These are phyloP conservation scores for Rhizophagus prolifer DNA, from an alignment of 192 early-diverging fungal species.

Conservation along the genomic window DNA sequence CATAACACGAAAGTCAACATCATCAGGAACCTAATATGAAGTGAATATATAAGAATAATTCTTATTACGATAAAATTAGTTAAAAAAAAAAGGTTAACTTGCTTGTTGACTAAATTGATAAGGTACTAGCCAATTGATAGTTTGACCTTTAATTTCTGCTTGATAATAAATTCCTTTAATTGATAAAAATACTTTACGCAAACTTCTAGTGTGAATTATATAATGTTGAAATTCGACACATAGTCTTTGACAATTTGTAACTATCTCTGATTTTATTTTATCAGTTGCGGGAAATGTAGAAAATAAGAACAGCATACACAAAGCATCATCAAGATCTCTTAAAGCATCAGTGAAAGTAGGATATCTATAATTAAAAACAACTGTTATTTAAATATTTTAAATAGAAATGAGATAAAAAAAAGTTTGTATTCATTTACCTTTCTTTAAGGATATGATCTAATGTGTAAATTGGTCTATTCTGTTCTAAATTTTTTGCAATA, in stretches of 20 bases:
- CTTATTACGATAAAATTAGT: not conserved
- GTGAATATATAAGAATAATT: not conserved
- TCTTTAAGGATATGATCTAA: slow-evolving; percentile 95
- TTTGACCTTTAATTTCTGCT: slow-evolving; percentile 94
- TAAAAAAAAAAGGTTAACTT: slow-evolving; percentile 7
- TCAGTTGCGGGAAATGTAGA: slow-evolving; percentile 80
- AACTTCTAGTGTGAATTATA: slow-evolving; percentile 70
- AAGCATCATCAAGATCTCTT: slow-evolving; percentile 95
- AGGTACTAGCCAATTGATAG: slow-evolving; percentile 93
- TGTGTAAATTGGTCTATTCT: slow-evolving; percentile 79
- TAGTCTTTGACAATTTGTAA: slow-evolving; percentile 78
- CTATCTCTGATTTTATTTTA: slow-evolving; percentile 55
- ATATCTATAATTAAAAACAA: slow-evolving; percentile 54
- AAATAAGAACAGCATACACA: slow-evolving; percentile 95
- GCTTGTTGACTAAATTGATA: slow-evolving; percentile 91
- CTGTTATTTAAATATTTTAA: not conserved
- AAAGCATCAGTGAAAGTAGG: slow-evolving; percentile 92
- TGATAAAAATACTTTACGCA: slow-evolving; percentile 90
- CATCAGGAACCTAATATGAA: slow-evolving; percentile 67
- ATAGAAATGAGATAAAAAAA: not conserved
- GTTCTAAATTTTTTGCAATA: slow-evolving; percentile 72
- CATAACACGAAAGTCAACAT: slow-evolving; percentile 98
- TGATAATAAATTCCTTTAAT: slow-evolving; percentile 99
- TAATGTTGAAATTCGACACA: slow-evolving; percentile 95
- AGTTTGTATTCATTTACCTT: slow-evolving; percentile 45